Evolutionary conservation across 2,329 filamentous ascomycete genomes (phyloP).

Genomic region (Cladophialophora exuberans): DNA sequence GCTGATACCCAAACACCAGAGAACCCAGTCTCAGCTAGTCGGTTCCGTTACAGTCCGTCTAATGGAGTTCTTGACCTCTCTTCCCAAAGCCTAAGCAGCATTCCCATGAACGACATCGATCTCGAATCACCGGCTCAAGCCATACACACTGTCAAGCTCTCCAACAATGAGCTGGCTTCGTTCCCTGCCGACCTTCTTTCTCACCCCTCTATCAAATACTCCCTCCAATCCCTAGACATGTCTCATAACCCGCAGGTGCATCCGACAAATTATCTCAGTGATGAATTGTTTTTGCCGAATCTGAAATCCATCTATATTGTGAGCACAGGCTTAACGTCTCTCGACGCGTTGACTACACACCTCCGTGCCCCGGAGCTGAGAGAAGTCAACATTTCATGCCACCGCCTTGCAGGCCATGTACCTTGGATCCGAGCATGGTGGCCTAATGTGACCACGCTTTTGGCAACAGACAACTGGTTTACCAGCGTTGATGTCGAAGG

Average conservation of each 20-base stretch:
- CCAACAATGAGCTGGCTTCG: slow-evolving; percentile 73
- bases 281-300: slow-evolving; percentile 69
- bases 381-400: slow-evolving; percentile 79
- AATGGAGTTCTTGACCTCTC: slow-evolving; percentile 67
- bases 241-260: slow-evolving; percentile 71
- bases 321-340: slow-evolving; percentile 71
- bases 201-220: slow-evolving; percentile 64
- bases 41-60: slow-evolving; percentile 19
- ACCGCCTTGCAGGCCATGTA: slow-evolving; percentile 71
- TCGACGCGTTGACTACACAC: slow-evolving; percentile 66
- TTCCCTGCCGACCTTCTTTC: slow-evolving; percentile 71
- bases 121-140: slow-evolving; percentile 50
- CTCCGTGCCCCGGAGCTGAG: slow-evolving; percentile 75
- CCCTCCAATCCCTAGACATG: slow-evolving; percentile 72
- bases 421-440: slow-evolving; percentile 69
- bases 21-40: neutral
- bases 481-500: slow-evolving; percentile 71
- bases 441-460: slow-evolving; percentile 69
- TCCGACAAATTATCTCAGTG: slow-evolving; percentile 66
- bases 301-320: slow-evolving; percentile 77
- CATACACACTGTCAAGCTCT: slow-evolving; percentile 57
- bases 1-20: neutral
- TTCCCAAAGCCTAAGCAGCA: slow-evolving; percentile 45
- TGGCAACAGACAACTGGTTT: slow-evolving; percentile 80
- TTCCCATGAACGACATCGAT: slow-evolving; percentile 61